Base-by-base conservation (phyloP, 2,329 filamentous ascomycete species). In the Rhytidhysteron rufulum region DNA sequence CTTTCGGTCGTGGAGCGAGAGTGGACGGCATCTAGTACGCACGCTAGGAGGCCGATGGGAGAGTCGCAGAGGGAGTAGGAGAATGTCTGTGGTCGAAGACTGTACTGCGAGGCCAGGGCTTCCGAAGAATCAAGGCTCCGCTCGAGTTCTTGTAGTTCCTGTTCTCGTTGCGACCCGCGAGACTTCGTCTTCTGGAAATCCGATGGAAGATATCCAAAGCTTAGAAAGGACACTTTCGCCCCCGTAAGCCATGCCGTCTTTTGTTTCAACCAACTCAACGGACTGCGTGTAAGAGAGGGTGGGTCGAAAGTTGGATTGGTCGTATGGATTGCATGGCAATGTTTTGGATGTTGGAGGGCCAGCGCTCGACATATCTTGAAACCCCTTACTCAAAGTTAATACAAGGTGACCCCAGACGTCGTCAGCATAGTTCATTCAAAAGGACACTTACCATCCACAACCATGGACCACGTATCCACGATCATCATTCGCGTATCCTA, bases 291-390 rank as follows among this genome's bases (percentile, higher is more conserved):
- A 1, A 73, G 47, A 8, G 52, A 73, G 2, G 82, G 82, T 24
- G 69, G 56, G 1, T 57, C 56, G 10, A 84, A 63, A 1, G 74
- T 69, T 2, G 82, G 80, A 9, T 77, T 77, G 31, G 82, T 72
- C 4, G 84, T 71, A 58, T 85, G 80, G 2, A 77, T 69, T 0
- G 78, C 82, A 4, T 81, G 49, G 51, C 81, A 84, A 25, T 71
- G 74, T 13, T 69, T 57, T 0, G 66, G 45, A 42, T 78, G 69
- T 6, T 64, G 57, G 5, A 71, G 58, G 1, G 77, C 75, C 7
- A 86, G 57, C 13, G 63, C 55, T 10, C 67, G 63, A 42, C 58
- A 64, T 22, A 73, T 62, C 9, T 58, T 55, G 45, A 70, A 71
- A 10, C 68, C 69, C 68, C 67, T 71, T n/a, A n/a, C n/a, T n/a